Evolutionary conservation across 2,329 filamentous ascomycete species (phyloP).

Genomic region (Phaeosphaeria sp.): DNA sequence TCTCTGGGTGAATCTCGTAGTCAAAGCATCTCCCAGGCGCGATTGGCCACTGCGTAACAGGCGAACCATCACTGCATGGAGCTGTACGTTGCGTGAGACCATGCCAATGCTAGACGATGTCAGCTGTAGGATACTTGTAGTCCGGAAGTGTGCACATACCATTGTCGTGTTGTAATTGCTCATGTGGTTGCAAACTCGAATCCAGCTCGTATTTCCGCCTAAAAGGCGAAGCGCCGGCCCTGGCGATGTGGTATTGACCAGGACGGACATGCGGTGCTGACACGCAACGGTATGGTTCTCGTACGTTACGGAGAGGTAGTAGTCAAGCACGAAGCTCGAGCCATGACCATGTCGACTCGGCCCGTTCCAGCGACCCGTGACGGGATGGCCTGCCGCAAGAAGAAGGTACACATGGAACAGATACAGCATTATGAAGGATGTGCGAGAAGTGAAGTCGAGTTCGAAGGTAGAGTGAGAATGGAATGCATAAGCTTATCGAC

Average conservation of each 20-base stretch:
- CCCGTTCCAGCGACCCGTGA: no score
- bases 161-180: constrained; percentile 63
- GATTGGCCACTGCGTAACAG: constrained; percentile 72
- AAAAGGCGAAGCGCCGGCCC: constrained; percentile 58
- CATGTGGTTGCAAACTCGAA: constrained; percentile 67
- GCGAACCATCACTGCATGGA: constrained; percentile 70
- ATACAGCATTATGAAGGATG: no score
- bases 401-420: no score
- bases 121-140: not conserved
- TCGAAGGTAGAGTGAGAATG: no score
- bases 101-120: constrained; percentile 66
- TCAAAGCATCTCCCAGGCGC: constrained; percentile 69
- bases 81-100: constrained; percentile 66
- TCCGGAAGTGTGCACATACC: constrained; percentile 37
- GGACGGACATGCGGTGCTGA: constrained; percentile 54
- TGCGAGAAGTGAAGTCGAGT: no score
- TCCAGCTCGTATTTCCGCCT: constrained; percentile 59
- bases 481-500: no score
- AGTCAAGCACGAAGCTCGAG: constrained; percentile 50
- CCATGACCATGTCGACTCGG: not conserved
- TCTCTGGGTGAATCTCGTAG: constrained; percentile 65
- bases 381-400: no score
- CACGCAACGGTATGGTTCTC: constrained; percentile 56
- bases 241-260: constrained; percentile 62
- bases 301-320: constrained; percentile 56